Conservation (phyloP, 2,329 filamentous ascomycete genomes). For the Emergomyces pasteurianus region DNA sequence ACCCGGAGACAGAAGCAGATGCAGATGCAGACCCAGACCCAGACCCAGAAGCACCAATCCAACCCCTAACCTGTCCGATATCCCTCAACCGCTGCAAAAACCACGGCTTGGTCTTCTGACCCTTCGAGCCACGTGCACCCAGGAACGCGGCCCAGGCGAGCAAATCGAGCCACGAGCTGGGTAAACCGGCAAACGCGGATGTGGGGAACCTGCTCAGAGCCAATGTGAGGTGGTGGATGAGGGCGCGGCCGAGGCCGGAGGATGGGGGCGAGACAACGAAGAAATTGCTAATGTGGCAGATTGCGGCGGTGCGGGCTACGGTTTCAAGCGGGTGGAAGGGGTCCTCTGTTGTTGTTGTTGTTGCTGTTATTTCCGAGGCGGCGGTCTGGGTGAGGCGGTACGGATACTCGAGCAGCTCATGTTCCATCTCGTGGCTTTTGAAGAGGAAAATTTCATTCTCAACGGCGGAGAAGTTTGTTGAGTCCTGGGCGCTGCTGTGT, state of each 20-base stretch:
- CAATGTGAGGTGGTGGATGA: conserved; percentile 20
- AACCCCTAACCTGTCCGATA: conserved; percentile 18
- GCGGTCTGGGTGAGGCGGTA: conserved; percentile 13
- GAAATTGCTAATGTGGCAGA: conserved; percentile 22
- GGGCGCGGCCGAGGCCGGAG: conserved; percentile 22
- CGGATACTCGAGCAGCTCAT: conserved; percentile 28
- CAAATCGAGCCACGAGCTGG: conserved; percentile 15
- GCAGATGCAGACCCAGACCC: not conserved
- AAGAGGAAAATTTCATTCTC: conserved; percentile 24
- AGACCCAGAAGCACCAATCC: conserved; percentile 9
- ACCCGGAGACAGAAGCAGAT: no score
- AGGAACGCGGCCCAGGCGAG: conserved; percentile 24
- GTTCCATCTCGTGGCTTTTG: conserved; percentile 25
- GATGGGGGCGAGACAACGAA: conserved; percentile 24
- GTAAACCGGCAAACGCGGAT: conserved; percentile 7
- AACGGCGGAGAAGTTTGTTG: conserved; percentile 11
- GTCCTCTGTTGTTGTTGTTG: not conserved
- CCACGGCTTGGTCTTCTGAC: conserved; percentile 19
- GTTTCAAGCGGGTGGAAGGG: conserved; percentile 17
- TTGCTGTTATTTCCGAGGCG: not conserved
- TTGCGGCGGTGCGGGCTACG: conserved; percentile 19
- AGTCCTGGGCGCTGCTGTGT: conserved; percentile 15
- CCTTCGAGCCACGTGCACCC: conserved; percentile 21
- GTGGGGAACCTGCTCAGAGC: conserved; percentile 13
- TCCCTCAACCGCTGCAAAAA: conserved; percentile 20